Percentiles rank a stretch among this genome's conserved stretches.
These are phyloP conservation scores for Colletotrichum sp. DNA, from an alignment of 2,329 filamentous ascomycete genomes.

Conservation along the genomic window DNA sequence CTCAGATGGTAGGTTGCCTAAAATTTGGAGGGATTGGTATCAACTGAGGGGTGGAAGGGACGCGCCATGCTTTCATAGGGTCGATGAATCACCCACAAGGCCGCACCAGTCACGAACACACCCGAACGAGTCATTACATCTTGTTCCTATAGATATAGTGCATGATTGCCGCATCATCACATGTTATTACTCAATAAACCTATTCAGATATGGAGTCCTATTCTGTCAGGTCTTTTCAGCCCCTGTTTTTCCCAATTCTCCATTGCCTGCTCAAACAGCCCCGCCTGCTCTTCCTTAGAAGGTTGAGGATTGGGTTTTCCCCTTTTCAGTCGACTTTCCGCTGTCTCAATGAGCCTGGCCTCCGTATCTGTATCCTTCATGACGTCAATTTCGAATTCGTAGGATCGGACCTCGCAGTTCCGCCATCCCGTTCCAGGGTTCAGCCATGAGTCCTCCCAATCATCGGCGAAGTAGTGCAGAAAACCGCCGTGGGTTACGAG, in stretches of 20 bases:
- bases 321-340: neutral
- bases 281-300: neutral
- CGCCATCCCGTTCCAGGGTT: neutral
- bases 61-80: too few species aligned
- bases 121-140: too few species aligned
- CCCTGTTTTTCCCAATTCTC: neutral
- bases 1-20: too few species aligned
- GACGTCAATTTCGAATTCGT: neutral
- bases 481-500: neutral
- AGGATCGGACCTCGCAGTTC: neutral
- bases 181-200: too few species aligned
- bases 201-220: neutral
- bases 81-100: too few species aligned
- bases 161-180: too few species aligned
- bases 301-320: neutral
- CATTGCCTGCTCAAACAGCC: neutral
- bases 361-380: neutral
- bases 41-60: too few species aligned
- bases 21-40: too few species aligned
- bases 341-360: neutral
- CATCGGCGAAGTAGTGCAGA: neutral
- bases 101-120: too few species aligned
- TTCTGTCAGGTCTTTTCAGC: neutral
- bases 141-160: too few species aligned
- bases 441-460: neutral